These are phyloP conservation scores for Daedalea quercina DNA, from an alignment of 768 basidiomycete genomes.

Conservation along the genomic window DNA sequence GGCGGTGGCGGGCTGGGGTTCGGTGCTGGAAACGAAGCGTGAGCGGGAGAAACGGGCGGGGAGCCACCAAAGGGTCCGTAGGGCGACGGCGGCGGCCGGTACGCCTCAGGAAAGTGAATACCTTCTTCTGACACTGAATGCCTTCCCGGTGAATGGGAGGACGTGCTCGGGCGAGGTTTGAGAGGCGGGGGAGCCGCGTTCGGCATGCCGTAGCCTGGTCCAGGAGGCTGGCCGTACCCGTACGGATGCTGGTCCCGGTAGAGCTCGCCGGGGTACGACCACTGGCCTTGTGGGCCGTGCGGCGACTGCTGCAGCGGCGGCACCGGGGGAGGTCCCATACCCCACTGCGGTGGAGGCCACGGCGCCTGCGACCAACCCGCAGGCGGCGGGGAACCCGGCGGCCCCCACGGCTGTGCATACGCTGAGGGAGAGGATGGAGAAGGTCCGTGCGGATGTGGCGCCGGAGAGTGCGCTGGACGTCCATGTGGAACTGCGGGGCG, in stretches of 20 bases:
- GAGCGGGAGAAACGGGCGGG: neutral
- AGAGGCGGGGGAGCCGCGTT: conserved; percentile 9
- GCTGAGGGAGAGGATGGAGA: neutral
- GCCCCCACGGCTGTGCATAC: conserved; percentile 7
- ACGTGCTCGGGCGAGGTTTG: conserved; percentile 9
- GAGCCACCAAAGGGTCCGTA: neutral
- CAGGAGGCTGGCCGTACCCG: neutral
- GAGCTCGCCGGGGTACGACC: neutral
- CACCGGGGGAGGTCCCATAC: neutral
- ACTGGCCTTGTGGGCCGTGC: neutral
- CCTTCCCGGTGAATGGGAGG: neutral
- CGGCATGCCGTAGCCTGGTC: conserved; percentile 4
- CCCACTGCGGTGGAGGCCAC: conserved; percentile 22
- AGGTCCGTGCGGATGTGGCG: conserved; percentile 11
- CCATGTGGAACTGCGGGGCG: conserved; percentile 21
- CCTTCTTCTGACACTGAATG: neutral
- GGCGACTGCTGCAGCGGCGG: too few relatives aligned
- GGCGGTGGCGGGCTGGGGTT: neutral
- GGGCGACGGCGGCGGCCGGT: neutral
- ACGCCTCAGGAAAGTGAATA: neutral
- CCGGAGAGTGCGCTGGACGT: conserved; percentile 2
- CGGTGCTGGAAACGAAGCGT: neutral
- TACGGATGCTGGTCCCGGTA: neutral
- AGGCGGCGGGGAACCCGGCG: conserved; percentile 1
- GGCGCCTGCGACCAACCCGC: conserved; percentile 9